Conservation (phyloP, 148 eudicot species). For the Tetragonia tetragonoides region DNA sequence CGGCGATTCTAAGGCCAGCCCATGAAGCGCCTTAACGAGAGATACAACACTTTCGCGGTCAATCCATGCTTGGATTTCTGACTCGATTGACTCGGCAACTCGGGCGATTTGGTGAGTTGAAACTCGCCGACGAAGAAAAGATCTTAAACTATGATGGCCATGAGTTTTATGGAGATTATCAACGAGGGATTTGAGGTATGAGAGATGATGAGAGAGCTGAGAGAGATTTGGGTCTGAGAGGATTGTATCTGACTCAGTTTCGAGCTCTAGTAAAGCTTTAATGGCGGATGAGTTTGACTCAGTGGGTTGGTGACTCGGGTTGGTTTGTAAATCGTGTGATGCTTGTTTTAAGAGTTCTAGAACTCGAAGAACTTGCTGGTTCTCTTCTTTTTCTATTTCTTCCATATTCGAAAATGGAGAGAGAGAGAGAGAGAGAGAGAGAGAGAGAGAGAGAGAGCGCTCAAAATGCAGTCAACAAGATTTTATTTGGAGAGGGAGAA, state of each 20-base stretch:
- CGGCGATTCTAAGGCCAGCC: constrained; percentile 7
- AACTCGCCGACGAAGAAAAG: constrained; percentile 54
- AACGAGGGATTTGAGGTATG: constrained; percentile 48
- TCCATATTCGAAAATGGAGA: constrained; percentile 58
- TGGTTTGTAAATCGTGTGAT: constrained; percentile 49
- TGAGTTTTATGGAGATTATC: constrained; percentile 29
- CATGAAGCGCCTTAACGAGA: constrained; percentile 35
- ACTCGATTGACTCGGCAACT: constrained; percentile 65
- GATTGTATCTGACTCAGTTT: constrained; percentile 53
- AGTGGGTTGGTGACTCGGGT: constrained; percentile 29
- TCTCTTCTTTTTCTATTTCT: constrained; percentile 26
- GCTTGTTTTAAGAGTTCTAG: constrained; percentile 50
- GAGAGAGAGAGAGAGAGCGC: constrained; percentile 36
- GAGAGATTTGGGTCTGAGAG: constrained; percentile 58
- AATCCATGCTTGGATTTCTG: constrained; percentile 78
- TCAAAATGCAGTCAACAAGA: background rate
- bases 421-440: constrained; percentile 85
- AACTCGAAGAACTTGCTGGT: constrained; percentile 31
- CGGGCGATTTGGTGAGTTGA: constrained; percentile 60
- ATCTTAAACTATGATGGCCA: constrained; percentile 33
- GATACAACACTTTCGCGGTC: constrained; percentile 62
- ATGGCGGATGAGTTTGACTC: constrained; percentile 59
- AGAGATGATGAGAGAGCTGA: constrained; percentile 60
- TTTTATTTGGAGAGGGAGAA: background rate
- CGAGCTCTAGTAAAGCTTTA: constrained; percentile 72